Conservation (phyloP, 1,139 yeast species). For the Zhuliangozyma blackwelliae region DNA sequence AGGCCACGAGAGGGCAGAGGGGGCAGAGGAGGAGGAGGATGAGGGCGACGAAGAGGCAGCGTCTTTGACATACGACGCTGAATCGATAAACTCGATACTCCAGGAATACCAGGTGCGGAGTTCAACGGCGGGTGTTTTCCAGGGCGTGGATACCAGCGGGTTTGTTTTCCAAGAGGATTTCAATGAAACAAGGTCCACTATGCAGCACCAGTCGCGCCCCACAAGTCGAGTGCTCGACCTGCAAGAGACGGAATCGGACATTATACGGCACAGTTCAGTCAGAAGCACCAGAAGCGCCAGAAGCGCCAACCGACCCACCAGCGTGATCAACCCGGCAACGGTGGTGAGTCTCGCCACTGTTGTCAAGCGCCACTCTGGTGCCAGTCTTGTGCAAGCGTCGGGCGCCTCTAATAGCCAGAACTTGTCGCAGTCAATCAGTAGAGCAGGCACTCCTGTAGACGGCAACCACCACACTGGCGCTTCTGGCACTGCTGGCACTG, state of each 20-base stretch:
- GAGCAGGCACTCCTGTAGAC: too few species aligned
- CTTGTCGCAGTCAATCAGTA: too few species aligned
- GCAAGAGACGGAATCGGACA: constrained; percentile 5
- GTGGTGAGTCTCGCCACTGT: too few species aligned
- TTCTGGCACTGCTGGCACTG: too few species aligned
- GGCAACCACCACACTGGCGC: too few species aligned
- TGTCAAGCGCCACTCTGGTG: too few species aligned
- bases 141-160: constrained; percentile 3
- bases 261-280: constrained; percentile 7
- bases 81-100: constrained; percentile 30
- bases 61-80: constrained; percentile 18
- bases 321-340: too few species aligned
- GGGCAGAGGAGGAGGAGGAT: background rate
- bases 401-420: too few species aligned
- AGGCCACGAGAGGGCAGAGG: constrained; percentile 1
- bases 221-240: constrained; percentile 4
- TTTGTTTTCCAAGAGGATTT: constrained; percentile 31
- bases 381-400: too few species aligned
- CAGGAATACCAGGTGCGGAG: constrained; percentile 24
- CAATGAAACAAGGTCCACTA: constrained; percentile 15
- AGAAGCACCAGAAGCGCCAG: too few species aligned
- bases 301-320: too few species aligned
- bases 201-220: constrained; percentile 5
- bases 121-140: constrained; percentile 3
- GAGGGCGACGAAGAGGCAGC: background rate